Evolutionary conservation across 2,329 filamentous ascomycete genomes (phyloP).

Genomic region (Xylaria sp.): DNA sequence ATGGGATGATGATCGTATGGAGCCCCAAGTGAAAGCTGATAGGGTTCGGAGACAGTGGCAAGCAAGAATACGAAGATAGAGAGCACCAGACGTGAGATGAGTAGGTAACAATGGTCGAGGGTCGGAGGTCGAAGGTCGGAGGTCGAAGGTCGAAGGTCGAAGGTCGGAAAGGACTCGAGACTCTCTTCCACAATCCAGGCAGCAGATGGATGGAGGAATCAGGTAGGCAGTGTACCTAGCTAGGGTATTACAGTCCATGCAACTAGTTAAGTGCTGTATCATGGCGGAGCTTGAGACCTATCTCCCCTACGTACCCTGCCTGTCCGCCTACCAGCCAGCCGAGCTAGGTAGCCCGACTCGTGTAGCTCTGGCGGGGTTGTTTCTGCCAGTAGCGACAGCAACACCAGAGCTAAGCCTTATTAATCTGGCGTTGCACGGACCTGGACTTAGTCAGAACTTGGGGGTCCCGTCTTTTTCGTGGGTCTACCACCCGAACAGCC

Average conservation of each 20-base stretch:
- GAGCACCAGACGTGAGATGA: no score
- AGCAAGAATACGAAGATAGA: background rate
- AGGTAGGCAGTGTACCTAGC: background rate
- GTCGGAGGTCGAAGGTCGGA: no score
- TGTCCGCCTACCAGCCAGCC: no score
- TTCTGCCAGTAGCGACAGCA: background rate
- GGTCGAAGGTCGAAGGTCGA: no score
- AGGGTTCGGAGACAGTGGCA: background rate
- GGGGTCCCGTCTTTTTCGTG: background rate
- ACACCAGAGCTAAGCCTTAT: background rate
- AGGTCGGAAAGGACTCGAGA: background rate
- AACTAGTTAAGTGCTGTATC: no score
- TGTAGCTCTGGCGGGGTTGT: background rate
- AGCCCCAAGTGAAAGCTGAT: background rate
- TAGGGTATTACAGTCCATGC: background rate
- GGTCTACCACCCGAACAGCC: no score
- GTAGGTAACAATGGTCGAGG: no score
- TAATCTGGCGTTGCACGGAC: background rate
- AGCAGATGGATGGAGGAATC: background rate
- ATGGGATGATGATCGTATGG: constrained; percentile 2
- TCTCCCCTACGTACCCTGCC: background rate
- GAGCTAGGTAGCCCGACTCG: no score
- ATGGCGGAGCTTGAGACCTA: background rate
- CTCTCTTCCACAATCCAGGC: no score
- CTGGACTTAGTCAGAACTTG: background rate